Evolutionary conservation across 176 grass and related monocot genomes (phyloP).

Genomic region (Phoenix dactylifera): DNA sequence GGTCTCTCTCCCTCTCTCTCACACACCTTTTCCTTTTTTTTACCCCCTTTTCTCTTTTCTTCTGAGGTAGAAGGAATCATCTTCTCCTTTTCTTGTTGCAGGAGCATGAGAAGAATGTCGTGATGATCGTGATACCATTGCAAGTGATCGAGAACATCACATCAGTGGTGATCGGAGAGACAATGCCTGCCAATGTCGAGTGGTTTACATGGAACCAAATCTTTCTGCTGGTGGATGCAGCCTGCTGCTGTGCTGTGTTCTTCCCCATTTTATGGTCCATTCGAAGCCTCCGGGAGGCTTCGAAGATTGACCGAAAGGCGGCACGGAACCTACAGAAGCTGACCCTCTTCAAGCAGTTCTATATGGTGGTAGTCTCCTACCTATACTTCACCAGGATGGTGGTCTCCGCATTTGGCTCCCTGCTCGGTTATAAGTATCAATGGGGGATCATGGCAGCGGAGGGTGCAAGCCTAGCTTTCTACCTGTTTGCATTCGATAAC

Average conservation of each 20-base stretch:
- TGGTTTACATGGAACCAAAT: conserved; percentile 57
- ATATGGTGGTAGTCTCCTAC: conserved; percentile 46
- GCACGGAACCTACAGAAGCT: conserved; percentile 66
- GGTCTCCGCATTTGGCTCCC: conserved; percentile 14
- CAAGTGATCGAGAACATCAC: conserved; percentile 59
- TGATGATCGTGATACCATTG: conserved; percentile 48
- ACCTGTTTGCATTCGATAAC: conserved; percentile 43
- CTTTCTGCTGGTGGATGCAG: conserved; percentile 54
- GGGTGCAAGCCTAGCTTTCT: conserved; percentile 35
- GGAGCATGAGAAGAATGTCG: conserved; percentile 58
- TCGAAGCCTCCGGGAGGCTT: conserved; percentile 47
- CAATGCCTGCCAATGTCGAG: conserved; percentile 31
- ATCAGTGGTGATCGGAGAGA: conserved; percentile 52
- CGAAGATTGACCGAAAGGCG: conserved; percentile 63
- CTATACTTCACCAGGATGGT: conserved; percentile 65
- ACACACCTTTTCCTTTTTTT: no score
- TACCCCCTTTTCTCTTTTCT: no score
- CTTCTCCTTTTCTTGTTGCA: background rate
- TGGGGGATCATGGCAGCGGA: conserved; percentile 38
- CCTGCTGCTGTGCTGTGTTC: conserved; percentile 54
- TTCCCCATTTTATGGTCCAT: conserved; percentile 70
- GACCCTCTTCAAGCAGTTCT: conserved; percentile 65
- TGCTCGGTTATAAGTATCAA: conserved; percentile 46
- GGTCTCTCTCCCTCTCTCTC: no score
- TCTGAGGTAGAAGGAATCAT: no score